phyloP scores from a whole-genome alignment of 768 basidiomycete species.

The Flagelloscypha sp. region DNA sequence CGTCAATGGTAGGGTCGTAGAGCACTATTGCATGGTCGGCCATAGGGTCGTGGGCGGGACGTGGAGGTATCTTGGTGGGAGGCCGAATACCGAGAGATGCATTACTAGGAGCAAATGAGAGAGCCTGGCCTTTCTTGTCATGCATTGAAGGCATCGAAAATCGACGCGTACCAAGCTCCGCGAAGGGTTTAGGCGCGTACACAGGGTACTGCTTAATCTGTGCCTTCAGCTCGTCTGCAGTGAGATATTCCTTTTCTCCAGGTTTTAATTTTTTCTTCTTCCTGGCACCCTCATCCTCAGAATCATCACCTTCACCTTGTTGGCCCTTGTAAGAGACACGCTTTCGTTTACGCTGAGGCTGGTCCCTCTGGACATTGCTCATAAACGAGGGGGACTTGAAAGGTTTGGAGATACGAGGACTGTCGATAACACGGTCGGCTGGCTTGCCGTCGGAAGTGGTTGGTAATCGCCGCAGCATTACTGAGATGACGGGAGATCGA shows the following conservation, averaged over 20 bases:
- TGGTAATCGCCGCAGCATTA: conserved; percentile 69
- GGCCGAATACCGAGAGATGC: conserved; percentile 81
- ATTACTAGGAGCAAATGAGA: conserved; percentile 52
- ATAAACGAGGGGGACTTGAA: conserved; percentile 66
- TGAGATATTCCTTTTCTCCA: conserved; percentile 52
- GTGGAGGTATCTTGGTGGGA: conserved; percentile 69
- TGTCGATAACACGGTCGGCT: conserved; percentile 64
- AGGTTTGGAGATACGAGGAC: conserved; percentile 64
- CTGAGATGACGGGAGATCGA: conserved; percentile 1
- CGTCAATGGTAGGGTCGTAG: conserved; percentile 94
- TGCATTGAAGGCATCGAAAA: conserved; percentile 84
- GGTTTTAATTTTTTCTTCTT: conserved; percentile 64
- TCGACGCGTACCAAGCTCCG: conserved; percentile 40
- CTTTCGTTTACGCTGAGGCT: conserved; percentile 77
- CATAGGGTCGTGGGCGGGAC: conserved; percentile 97
- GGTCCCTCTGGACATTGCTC: conserved; percentile 38
- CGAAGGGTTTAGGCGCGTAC: conserved; percentile 74
- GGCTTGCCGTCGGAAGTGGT: conserved; percentile 62
- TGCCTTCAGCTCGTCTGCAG: conserved; percentile 53
- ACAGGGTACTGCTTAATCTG: conserved; percentile 68
- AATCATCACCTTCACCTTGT: conserved; percentile 47
- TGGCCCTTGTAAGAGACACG: conserved; percentile 80
- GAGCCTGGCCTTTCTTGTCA: conserved; percentile 56
- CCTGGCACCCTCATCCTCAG: conserved; percentile 40
- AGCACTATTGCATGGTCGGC: conserved; percentile 95